phyloP scores from a whole-genome alignment of 352 stramenopile genomes.

The Globisporangium camurandrum region DNA sequence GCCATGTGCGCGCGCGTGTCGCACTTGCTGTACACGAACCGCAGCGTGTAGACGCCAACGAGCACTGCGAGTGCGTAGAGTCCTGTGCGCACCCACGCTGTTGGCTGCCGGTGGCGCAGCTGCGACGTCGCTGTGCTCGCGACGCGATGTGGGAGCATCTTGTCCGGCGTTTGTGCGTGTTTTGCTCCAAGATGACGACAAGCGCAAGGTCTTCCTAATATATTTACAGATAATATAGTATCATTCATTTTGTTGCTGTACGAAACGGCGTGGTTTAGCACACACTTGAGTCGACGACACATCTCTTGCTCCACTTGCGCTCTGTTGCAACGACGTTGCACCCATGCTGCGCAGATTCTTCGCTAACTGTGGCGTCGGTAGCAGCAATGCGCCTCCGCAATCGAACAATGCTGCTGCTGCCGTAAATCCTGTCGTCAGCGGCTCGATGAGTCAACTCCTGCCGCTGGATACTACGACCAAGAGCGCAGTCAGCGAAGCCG shows the following conservation, averaged over 20 bases:
- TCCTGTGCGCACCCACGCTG: slow-evolving; percentile 13
- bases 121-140: slow-evolving; percentile 8
- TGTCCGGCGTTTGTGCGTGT: background rate
- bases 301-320: too few relatives aligned
- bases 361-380: slow-evolving; percentile 8
- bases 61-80: slow-evolving; percentile 21
- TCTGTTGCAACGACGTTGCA: too few relatives aligned
- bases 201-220: too few relatives aligned
- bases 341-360: slow-evolving; percentile 66
- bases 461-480: background rate
- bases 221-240: too few relatives aligned
- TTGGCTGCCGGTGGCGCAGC: slow-evolving; percentile 7
- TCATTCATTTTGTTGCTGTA: too few relatives aligned
- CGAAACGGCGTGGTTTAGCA: too few relatives aligned
- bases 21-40: slow-evolving; percentile 67
- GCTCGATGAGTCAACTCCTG: background rate
- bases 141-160: slow-evolving; percentile 14
- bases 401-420: background rate
- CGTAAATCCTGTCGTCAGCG: background rate
- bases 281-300: too few relatives aligned
- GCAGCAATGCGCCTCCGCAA: background rate
- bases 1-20: slow-evolving; percentile 68
- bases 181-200: too few relatives aligned
- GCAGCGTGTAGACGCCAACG: slow-evolving; percentile 27
- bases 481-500: background rate